phyloP scores from a whole-genome alignment of 2,329 filamentous ascomycete genomes.

The Sphaerulina vaccinii region DNA sequence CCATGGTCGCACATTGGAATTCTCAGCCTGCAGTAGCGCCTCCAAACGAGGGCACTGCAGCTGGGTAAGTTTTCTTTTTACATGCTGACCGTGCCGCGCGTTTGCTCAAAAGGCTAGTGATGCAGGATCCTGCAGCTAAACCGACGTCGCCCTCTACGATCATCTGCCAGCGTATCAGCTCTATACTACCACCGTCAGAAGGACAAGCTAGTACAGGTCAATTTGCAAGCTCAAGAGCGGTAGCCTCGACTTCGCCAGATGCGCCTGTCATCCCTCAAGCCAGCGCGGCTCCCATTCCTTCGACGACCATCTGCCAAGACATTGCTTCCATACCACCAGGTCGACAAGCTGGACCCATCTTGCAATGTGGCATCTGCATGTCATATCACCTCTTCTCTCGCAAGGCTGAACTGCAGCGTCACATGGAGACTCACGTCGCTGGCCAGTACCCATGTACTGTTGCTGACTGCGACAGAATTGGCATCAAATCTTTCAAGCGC shows the following conservation, averaged over 20 bases:
- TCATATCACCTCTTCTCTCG: constrained; percentile 23
- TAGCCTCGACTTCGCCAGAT: too few species aligned
- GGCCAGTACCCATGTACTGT: constrained; percentile 16
- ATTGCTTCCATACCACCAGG: constrained; percentile 12
- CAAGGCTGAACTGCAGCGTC: constrained; percentile 27
- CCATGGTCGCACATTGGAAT: not conserved
- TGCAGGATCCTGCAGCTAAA: too few species aligned
- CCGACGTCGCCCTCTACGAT: too few species aligned
- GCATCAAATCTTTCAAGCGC: constrained; percentile 14
- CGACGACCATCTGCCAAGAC: constrained; percentile 2
- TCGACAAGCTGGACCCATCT: constrained; percentile 6
- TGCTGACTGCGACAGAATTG: constrained; percentile 10
- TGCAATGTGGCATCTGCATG: constrained; percentile 25
- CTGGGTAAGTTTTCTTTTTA: not conserved
- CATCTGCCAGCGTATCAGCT: too few species aligned
- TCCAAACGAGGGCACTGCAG: not conserved
- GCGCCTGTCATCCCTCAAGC: too few species aligned
- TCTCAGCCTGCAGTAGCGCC: not conserved
- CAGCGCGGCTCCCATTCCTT: not conserved
- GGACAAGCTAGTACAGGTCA: too few species aligned
- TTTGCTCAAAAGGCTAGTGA: too few species aligned
- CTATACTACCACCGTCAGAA: too few species aligned
- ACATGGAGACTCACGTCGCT: constrained; percentile 24
- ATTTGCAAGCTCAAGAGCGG: too few species aligned
- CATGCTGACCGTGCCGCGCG: not conserved